These are phyloP conservation scores for Chloranthus sessilifolius DNA, from an alignment of 164 flowering plant genomes.

Conservation along the genomic window DNA sequence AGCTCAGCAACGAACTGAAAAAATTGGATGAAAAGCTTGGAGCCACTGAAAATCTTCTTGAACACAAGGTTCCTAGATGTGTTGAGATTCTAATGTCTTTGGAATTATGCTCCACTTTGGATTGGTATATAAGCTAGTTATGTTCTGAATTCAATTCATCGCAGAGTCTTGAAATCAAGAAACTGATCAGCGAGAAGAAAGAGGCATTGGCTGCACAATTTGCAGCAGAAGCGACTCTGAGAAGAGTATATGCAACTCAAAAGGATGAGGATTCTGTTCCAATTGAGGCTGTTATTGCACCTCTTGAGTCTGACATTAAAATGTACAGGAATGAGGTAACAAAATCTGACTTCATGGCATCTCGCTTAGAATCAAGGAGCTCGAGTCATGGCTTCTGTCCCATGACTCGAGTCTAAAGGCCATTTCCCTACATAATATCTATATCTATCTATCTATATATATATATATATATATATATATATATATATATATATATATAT, in stretches of 20 bases:
- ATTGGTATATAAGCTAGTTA: neutral
- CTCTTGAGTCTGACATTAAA: conserved; percentile 81
- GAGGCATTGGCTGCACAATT: conserved; percentile 88
- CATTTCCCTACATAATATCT: too few relatives aligned
- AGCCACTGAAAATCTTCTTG: conserved; percentile 44
- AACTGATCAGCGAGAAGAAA: conserved; percentile 57
- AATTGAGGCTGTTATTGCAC: conserved; percentile 66
- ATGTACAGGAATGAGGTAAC: conserved; percentile 70
- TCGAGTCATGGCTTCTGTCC: too few relatives aligned
- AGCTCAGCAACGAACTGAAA: conserved; percentile 50
- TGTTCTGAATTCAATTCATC: conserved; percentile 5
- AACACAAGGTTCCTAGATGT: conserved; percentile 53
- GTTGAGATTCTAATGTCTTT: neutral
- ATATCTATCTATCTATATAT: too few relatives aligned
- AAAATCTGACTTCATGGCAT: too few relatives aligned
- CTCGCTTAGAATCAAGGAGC: too few relatives aligned
- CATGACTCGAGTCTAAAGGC: too few relatives aligned
- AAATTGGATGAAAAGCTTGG: conserved; percentile 62
- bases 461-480: too few relatives aligned
- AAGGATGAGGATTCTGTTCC: conserved; percentile 61
- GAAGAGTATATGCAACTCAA: conserved; percentile 68
- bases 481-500: too few relatives aligned
- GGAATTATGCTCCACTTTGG: neutral
- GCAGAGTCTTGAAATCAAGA: conserved; percentile 83
- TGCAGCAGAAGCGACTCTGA: conserved; percentile 90